These are phyloP conservation scores for Candida odintsovae DNA, from an alignment of 805 yeast species.

Conservation along the genomic window DNA sequence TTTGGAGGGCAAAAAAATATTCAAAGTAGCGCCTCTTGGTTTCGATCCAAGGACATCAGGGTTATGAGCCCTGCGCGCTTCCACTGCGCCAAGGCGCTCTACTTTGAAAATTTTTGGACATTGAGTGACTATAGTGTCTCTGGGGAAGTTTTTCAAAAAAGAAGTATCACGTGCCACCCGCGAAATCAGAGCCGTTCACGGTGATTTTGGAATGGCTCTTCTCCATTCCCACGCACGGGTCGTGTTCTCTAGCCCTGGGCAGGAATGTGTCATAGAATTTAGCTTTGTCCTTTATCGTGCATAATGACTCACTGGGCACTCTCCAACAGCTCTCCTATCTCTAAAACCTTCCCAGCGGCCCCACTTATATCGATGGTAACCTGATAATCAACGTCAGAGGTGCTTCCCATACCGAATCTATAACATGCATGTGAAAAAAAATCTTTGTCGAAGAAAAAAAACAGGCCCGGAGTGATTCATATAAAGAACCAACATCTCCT, in stretches of 20 bases:
- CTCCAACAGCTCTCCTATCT: neutral
- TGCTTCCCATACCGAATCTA: constrained; percentile 8
- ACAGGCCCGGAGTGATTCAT: neutral
- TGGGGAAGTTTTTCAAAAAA: too few relatives aligned
- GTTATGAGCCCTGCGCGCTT: constrained; percentile 99
- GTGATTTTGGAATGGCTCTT: too few relatives aligned
- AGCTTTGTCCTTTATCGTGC: neutral
- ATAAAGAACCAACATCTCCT: neutral
- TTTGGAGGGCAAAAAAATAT: constrained; percentile 23
- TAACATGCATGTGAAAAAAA: constrained; percentile 9
- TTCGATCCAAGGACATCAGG: constrained; percentile 98
- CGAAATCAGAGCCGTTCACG: too few relatives aligned
- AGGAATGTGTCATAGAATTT: neutral
- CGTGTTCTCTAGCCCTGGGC: neutral
- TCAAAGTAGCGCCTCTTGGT: constrained; percentile 85
- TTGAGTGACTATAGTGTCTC: too few relatives aligned
- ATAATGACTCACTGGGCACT: neutral
- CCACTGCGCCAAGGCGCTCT: constrained; percentile 98
- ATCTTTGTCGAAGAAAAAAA: constrained; percentile 5
- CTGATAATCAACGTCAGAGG: neutral
- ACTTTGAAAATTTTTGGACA: too few relatives aligned
- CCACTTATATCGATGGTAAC: neutral
- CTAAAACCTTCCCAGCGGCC: neutral
- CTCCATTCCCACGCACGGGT: neutral
- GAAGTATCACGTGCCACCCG: neutral